Evolutionary conservation across 805 yeast genomes (phyloP).

Genomic region (Torulaspora gathmanii): DNA sequence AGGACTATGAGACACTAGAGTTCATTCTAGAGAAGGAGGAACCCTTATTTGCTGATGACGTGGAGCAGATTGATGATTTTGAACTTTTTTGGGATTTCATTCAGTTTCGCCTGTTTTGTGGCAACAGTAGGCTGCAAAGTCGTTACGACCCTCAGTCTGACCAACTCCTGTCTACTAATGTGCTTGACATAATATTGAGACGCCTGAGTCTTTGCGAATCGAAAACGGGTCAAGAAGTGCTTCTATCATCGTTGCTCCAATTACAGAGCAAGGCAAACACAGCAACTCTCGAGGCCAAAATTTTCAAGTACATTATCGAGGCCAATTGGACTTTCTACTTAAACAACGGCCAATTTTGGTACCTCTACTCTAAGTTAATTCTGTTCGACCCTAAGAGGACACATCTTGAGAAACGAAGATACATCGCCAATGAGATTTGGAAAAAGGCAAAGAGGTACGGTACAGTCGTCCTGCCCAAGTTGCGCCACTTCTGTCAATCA

Average conservation of each 20-base stretch:
- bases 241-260: conserved; percentile 23
- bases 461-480: conserved; percentile 1
- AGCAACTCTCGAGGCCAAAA: conserved; percentile 17
- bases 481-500: conserved; percentile 21
- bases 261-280: conserved; percentile 27
- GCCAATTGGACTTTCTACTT: conserved; percentile 20
- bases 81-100: conserved; percentile 33
- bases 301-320: conserved; percentile 23
- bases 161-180: conserved; percentile 7
- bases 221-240: conserved; percentile 18
- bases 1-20: conserved; percentile 20
- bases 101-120: conserved; percentile 24
- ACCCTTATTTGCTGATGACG: conserved; percentile 13
- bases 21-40: conserved; percentile 14
- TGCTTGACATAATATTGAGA: conserved; percentile 18
- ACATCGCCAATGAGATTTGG: conserved; percentile 23
- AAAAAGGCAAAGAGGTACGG: conserved; percentile 16
- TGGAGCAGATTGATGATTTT: conserved; percentile 26
- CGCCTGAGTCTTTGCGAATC: conserved; percentile 19
- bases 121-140: conserved; percentile 15
- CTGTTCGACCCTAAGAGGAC: conserved; percentile 26
- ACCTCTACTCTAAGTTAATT: conserved; percentile 25
- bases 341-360: conserved; percentile 29
- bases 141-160: conserved; percentile 15
- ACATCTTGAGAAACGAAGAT: conserved; percentile 25